phyloP scores from a whole-genome alignment of 805 yeast genomes.

The Candida insectorum region DNA sequence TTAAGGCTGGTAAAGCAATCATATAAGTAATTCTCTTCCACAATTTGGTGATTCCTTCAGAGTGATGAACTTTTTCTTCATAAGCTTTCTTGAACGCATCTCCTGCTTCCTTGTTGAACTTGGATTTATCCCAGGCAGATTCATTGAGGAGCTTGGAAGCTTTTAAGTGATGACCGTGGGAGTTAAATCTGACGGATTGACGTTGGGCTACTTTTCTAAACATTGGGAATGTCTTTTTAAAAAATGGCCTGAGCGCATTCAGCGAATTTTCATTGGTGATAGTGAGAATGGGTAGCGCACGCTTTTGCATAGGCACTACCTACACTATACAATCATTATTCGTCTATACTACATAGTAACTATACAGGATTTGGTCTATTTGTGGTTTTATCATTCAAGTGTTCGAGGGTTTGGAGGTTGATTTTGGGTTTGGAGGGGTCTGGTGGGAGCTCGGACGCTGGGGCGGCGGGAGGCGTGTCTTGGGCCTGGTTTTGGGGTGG shows the following conservation, averaged over 20 bases:
- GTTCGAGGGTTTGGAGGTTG: too few relatives aligned
- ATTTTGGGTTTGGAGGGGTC: too few relatives aligned
- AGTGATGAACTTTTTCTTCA: slow-evolving; percentile 75
- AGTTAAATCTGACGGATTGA: slow-evolving; percentile 37
- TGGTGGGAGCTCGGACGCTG: too few relatives aligned
- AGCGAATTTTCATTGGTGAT: slow-evolving; percentile 8
- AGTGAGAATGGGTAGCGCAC: too few relatives aligned
- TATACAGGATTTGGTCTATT: too few relatives aligned
- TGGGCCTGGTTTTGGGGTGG: too few relatives aligned
- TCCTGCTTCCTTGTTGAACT: slow-evolving; percentile 59
- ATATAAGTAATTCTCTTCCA: slow-evolving; percentile 85
- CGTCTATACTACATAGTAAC: too few relatives aligned
- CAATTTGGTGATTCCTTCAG: slow-evolving; percentile 64
- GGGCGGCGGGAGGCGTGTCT: too few relatives aligned
- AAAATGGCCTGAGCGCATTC: slow-evolving; percentile 18
- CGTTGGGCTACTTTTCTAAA: slow-evolving; percentile 33
- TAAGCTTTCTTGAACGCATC: slow-evolving; percentile 60
- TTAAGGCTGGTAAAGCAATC: slow-evolving; percentile 80
- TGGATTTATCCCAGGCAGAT: slow-evolving; percentile 32
- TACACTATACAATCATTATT: too few relatives aligned
- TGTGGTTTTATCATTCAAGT: too few relatives aligned
- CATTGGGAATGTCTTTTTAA: slow-evolving; percentile 22
- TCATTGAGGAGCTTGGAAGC: slow-evolving; percentile 40
- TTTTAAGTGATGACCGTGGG: slow-evolving; percentile 39
- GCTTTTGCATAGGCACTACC: too few relatives aligned